These are phyloP conservation scores for Polygonum aviculare DNA, from an alignment of 148 eudicot species.

Conservation along the genomic window DNA sequence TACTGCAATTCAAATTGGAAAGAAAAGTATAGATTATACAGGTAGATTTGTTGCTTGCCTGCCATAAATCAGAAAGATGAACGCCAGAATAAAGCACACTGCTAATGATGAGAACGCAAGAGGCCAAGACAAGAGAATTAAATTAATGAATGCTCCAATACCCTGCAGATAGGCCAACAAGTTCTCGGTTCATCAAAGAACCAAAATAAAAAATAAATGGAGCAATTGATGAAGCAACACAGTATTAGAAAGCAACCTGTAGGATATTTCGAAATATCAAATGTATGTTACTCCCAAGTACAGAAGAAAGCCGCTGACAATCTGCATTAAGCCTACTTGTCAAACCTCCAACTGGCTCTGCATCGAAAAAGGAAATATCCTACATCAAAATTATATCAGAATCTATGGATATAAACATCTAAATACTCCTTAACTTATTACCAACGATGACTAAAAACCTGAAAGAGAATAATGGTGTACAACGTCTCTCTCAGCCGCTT, in stretches of 20 bases:
- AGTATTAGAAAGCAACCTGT: conserved; percentile 22
- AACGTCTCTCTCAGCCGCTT: conserved; percentile 38
- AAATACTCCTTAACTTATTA: conserved; percentile 9
- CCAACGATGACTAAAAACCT: conserved; percentile 23
- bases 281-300: conserved; percentile 40
- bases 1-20: not conserved
- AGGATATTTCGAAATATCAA: conserved; percentile 35
- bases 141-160: conserved; percentile 40
- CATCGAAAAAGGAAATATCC: conserved; percentile 48
- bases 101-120: conserved; percentile 41
- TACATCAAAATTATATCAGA: conserved; percentile 19
- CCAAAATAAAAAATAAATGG: not conserved
- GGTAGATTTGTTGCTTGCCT: conserved; percentile 23
- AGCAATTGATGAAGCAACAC: not conserved
- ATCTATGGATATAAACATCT: not conserved
- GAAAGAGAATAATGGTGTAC: conserved; percentile 33
- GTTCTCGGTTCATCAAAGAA: not conserved
- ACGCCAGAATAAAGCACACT: conserved; percentile 35
- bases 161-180: conserved; percentile 27
- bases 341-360: conserved; percentile 44
- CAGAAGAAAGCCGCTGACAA: conserved; percentile 43
- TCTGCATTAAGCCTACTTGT: conserved; percentile 53
- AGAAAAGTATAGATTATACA: not conserved
- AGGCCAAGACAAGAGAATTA: conserved; percentile 39
- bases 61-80: conserved; percentile 37